Conservation (phyloP, 306 rosid genomes). For the Cicer chorassanicum region DNA sequence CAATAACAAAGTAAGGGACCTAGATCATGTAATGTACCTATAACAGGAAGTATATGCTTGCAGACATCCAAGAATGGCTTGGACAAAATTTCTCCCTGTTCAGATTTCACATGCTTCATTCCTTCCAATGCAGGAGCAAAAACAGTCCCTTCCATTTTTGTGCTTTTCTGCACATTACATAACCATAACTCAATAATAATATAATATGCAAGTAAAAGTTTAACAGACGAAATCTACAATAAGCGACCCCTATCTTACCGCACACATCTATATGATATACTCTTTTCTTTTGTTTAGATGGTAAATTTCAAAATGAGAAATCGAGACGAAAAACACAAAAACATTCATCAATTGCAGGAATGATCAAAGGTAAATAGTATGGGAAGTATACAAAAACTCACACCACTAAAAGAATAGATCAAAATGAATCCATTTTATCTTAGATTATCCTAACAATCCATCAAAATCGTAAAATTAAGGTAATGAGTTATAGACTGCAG, state of each 20-base stretch:
- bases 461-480: constrained; percentile 13
- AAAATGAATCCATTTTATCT: constrained; percentile 8
- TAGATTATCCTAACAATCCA: neutral
- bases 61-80: constrained; percentile 89
- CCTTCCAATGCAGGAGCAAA: constrained; percentile 86
- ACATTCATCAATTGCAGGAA: constrained; percentile 5
- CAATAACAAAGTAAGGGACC: constrained; percentile 30
- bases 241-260: constrained; percentile 9
- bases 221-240: constrained; percentile 29
- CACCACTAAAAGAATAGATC: neutral
- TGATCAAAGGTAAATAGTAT: neutral
- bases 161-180: constrained; percentile 50
- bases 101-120: constrained; percentile 68
- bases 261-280: neutral
- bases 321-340: neutral
- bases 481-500: neutral
- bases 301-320: constrained; percentile 25
- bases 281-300: neutral
- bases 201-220: neutral
- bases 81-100: constrained; percentile 75
- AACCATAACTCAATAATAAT: constrained; percentile 16
- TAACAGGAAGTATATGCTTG: constrained; percentile 87
- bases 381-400: constrained; percentile 14
- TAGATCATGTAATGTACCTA: constrained; percentile 64
- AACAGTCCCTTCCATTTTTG: constrained; percentile 76